Conservation (phyloP, 2,329 filamentous ascomycete genomes). For the Microcyclosporella mali region DNA sequence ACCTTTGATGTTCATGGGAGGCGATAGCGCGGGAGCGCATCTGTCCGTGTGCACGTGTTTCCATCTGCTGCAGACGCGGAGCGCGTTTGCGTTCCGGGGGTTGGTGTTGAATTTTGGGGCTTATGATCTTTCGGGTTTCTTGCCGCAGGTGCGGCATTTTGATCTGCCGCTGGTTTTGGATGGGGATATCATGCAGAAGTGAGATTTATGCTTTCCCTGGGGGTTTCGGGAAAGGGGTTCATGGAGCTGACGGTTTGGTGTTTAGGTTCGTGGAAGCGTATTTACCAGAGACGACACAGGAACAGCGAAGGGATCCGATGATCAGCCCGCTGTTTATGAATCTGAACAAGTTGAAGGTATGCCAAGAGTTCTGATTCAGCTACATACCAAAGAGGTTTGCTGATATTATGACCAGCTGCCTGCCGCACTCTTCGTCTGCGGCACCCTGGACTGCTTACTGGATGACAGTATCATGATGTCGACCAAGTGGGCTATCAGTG, state of each 20-base stretch:
- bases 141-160: conserved; percentile 39
- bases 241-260: conserved; percentile 3
- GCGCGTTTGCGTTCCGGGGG: conserved; percentile 41
- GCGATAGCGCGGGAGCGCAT: conserved; percentile 50
- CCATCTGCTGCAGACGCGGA: conserved; percentile 39
- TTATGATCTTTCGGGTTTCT: conserved; percentile 44
- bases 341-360: conserved; percentile 26
- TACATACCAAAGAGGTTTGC: background rate
- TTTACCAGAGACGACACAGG: conserved; percentile 37
- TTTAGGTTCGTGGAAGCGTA: conserved; percentile 41
- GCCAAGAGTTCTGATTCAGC: background rate
- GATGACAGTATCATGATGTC: conserved; percentile 51
- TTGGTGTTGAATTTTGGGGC: conserved; percentile 50
- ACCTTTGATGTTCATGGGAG: conserved; percentile 37
- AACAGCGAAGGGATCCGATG: conserved; percentile 39
- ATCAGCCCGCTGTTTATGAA: conserved; percentile 49
- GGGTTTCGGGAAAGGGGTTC: conserved; percentile 1
- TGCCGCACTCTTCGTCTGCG: conserved; percentile 49
- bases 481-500: conserved; percentile 48
- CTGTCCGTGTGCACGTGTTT: conserved; percentile 44
- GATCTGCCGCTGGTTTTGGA: conserved; percentile 41
- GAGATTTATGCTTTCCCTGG: conserved; percentile 21
- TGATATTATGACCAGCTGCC: conserved; percentile 36
- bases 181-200: conserved; percentile 37
- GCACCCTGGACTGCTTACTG: conserved; percentile 50